Evolutionary conservation across 768 basidiomycete genomes (phyloP).

Genomic region (Pisolithus albus): DNA sequence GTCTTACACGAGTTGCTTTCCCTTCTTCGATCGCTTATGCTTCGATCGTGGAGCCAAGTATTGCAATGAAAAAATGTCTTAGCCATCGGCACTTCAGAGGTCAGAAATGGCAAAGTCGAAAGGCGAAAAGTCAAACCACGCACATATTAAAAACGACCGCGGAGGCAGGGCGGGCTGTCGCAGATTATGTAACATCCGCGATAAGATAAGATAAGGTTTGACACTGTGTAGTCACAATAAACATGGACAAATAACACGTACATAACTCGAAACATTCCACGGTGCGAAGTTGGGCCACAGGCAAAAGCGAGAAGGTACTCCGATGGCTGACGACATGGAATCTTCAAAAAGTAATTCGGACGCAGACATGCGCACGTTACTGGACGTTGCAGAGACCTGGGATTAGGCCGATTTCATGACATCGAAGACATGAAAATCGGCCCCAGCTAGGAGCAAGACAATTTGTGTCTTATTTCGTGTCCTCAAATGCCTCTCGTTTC

Average conservation of each 20-base stretch:
- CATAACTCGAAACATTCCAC: too few relatives aligned
- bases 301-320: slow-evolving; percentile 3
- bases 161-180: not conserved
- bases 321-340: not conserved
- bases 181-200: too few relatives aligned
- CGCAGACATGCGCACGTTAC: slow-evolving; percentile 40
- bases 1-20: too few relatives aligned
- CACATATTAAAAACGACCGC: not conserved
- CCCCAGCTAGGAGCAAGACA: slow-evolving; percentile 15
- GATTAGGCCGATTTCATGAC: slow-evolving; percentile 49
- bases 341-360: slow-evolving; percentile 20
- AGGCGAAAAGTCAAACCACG: too few relatives aligned
- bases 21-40: too few relatives aligned
- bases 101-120: too few relatives aligned
- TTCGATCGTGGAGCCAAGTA: too few relatives aligned
- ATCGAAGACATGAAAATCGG: slow-evolving; percentile 40
- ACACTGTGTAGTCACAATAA: slow-evolving; percentile 5
- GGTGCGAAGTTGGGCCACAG: too few relatives aligned
- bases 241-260: slow-evolving; percentile 21
- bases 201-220: slow-evolving; percentile 8
- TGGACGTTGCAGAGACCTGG: slow-evolving; percentile 67
- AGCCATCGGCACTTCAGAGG: too few relatives aligned
- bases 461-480: not conserved
- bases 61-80: too few relatives aligned
- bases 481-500: slow-evolving; percentile 1